Evolutionary conservation across 768 basidiomycete species (phyloP).

Genomic region (Calocybe cyanea): DNA sequence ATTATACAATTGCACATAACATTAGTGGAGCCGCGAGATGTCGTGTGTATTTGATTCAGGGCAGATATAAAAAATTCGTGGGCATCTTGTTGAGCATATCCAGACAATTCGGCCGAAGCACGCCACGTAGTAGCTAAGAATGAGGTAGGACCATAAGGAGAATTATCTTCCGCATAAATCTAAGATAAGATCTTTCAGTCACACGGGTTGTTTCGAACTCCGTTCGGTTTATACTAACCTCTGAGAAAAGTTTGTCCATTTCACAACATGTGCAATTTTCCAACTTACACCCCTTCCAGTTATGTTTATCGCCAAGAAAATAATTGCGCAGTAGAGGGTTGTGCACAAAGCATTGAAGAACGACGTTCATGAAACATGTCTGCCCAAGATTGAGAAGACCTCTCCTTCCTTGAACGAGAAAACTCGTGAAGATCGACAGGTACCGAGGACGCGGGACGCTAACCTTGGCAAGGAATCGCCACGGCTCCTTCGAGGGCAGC

Average conservation of each 20-base stretch:
- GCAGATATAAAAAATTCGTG: constrained; percentile 85
- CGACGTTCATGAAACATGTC: constrained; percentile 92
- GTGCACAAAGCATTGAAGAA: constrained; percentile 84
- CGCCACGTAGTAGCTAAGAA: constrained; percentile 86
- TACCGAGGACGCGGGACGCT: constrained; percentile 7
- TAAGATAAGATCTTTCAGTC: constrained; percentile 17
- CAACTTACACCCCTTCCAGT: constrained; percentile 61
- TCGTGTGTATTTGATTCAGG: constrained; percentile 84
- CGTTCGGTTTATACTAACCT: constrained; percentile 38
- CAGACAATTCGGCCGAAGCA: constrained; percentile 74
- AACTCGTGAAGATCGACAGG: not conserved
- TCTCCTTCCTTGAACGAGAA: constrained; percentile 52
- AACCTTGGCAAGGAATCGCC: constrained; percentile 73
- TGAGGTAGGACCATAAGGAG: constrained; percentile 76
- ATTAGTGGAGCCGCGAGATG: constrained; percentile 69
- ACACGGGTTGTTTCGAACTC: not conserved
- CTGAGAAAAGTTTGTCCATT: constrained; percentile 83
- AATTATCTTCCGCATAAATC: constrained; percentile 54
- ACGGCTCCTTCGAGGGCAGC: constrained; percentile 45
- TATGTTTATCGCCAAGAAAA: constrained; percentile 90
- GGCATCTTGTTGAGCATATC: constrained; percentile 93
- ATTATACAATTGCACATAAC: constrained; percentile 87
- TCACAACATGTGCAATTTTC: constrained; percentile 87
- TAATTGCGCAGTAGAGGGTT: constrained; percentile 88
- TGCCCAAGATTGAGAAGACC: constrained; percentile 87